Base-by-base conservation (phyloP, 176 grass and related monocot species). In the Olyra latifolia region DNA sequence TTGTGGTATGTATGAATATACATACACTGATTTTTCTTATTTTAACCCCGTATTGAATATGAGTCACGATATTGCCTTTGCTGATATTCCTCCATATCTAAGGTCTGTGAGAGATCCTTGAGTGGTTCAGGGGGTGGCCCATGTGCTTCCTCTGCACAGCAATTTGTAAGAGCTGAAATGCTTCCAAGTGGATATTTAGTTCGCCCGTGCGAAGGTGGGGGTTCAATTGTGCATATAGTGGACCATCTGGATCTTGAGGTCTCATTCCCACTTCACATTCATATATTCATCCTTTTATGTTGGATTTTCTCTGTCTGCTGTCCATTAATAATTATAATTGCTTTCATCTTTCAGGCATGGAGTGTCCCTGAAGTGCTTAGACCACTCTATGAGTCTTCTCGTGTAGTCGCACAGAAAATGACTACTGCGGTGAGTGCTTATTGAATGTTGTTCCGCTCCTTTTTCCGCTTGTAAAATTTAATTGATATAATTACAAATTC, bases 151-250 rank as follows among this genome's bases (percentile, higher is more conserved):
- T 84, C 88, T 80, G 78, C 90, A 24, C 90, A 93, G 25, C 96
- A 99, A 83, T 99, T 95, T 79, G 96, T 93, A 12, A 91, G 96
- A 93, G 96, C 92, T 77, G 96, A 93, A 69, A 93, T 99, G 90
- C 88, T 99, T 79, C 88, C 96, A 28, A 99, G 96, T 88, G 96
- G 96, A 57, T 95, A 89, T 85, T 85, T 99, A 65, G 88, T 99
- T 78, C 92, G 96, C 16, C 90, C 96, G 67, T 98, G 90, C 6
- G 95, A 94, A 20, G 92, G 92, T 35, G 92, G 95, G 15, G 92
- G 95, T n/a, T 98, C 95, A 1, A 98, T 98, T 58, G 90, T 95
- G 50, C 95, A 95, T 77, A 95, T 98, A 70, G 95, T 98, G 47
- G 95, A 98, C 80, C 95, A 98, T 81, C 88, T 98, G 62, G 90